These are phyloP conservation scores for Rhytidhysteron rufulum DNA, from an alignment of 2,329 filamentous ascomycete genomes.

Conservation along the genomic window DNA sequence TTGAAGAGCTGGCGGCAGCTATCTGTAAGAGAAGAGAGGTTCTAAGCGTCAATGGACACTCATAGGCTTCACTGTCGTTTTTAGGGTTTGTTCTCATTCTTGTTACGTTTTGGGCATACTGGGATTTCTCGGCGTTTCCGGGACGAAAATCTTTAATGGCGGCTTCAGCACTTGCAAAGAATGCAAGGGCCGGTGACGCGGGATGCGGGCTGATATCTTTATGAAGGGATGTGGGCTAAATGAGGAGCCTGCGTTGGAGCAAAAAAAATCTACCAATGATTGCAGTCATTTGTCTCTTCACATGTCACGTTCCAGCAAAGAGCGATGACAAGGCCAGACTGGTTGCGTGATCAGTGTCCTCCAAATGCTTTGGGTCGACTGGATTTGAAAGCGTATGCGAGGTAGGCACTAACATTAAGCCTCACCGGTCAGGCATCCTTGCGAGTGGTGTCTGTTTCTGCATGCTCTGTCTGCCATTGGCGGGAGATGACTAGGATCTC, in stretches of 20 bases:
- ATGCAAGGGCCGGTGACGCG: not conserved
- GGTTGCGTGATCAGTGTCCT: no score
- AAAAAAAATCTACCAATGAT: not conserved
- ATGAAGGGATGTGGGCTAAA: not conserved
- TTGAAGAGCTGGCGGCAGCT: slow-evolving; percentile 73
- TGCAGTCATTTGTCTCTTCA: not conserved
- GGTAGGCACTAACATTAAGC: no score
- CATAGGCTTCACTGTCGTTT: slow-evolving; percentile 9
- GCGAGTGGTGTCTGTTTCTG: no score
- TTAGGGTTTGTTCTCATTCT: no score
- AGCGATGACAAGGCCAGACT: no score
- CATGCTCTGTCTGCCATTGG: no score
- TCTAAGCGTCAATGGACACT: slow-evolving; percentile 29
- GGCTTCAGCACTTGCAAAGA: not conserved
- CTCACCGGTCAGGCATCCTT: no score
- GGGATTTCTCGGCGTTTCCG: slow-evolving; percentile 22
- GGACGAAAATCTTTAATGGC: slow-evolving; percentile 2
- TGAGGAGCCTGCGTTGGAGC: not conserved
- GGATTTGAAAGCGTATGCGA: no score
- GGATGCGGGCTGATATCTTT: not conserved
- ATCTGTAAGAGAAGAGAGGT: slow-evolving; percentile 68
- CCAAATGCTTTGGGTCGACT: no score
- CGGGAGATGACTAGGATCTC: no score
- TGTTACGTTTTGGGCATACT: slow-evolving; percentile 4
- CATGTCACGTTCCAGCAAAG: no score